phyloP scores from a whole-genome alignment of 371 early-diverging fungal species.

The Haplosporangium sp. region DNA sequence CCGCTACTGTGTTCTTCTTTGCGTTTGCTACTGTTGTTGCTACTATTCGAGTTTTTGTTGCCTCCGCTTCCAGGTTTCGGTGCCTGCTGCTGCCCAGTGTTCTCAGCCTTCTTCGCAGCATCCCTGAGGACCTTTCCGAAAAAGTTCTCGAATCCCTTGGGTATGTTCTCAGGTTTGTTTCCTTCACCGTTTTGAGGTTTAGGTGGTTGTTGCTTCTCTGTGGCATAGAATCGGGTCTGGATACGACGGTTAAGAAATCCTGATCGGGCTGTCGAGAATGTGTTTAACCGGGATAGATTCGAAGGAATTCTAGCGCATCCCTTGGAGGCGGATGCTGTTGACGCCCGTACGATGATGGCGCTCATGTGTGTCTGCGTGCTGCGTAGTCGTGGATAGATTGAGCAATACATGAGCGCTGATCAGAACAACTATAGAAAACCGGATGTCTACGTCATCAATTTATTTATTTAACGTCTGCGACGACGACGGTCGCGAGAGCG shows the following conservation, averaged over 20 bases:
- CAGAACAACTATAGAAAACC: too few species aligned
- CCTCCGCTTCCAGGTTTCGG: slow-evolving; percentile 23
- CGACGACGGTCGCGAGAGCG: slow-evolving; percentile 10
- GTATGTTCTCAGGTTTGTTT: slow-evolving; percentile 35
- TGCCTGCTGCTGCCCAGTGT: slow-evolving; percentile 20
- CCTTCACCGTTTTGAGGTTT: slow-evolving; percentile 20
- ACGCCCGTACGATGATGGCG: slow-evolving; percentile 41
- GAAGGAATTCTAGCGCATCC: slow-evolving; percentile 10
- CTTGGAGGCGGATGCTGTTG: slow-evolving; percentile 15
- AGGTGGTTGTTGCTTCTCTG: slow-evolving; percentile 34
- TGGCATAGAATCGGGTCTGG: slow-evolving; percentile 26
- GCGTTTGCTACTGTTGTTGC: slow-evolving; percentile 1
- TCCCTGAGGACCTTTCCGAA: slow-evolving; percentile 50
- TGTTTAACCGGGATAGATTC: slow-evolving; percentile 9
- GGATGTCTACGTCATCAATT: too few species aligned
- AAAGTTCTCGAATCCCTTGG: slow-evolving; percentile 59
- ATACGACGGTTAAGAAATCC: slow-evolving; percentile 17
- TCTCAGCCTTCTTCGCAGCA: slow-evolving; percentile 45
- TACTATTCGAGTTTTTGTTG: slow-evolving; percentile 9
- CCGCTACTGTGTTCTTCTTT: slow-evolving; percentile 4
- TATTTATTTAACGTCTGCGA: too few species aligned
- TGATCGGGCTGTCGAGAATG: slow-evolving; percentile 17
- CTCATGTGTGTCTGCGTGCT: slow-evolving; percentile 22
- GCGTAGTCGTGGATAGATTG: too few species aligned
- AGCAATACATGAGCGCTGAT: neutral